Conservation (phyloP, 257 asterid species). For the Fraxinus americana region DNA sequence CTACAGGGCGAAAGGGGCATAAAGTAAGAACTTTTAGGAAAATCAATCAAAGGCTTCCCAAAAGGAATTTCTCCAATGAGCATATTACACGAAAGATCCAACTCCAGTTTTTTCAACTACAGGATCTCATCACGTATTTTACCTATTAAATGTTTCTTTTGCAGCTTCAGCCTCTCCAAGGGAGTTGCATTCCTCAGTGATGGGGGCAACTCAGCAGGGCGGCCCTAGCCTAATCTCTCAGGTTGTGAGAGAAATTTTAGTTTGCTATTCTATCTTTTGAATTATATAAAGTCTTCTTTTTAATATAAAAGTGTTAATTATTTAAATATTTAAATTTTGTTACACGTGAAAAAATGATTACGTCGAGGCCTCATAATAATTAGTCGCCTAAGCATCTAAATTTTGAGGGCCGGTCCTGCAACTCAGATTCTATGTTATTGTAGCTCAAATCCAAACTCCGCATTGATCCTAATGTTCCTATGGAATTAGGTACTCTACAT, state of each 20-base stretch:
- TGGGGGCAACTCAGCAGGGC: constrained; percentile 36
- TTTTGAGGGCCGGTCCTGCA: too few species aligned
- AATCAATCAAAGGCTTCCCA: constrained; percentile 52
- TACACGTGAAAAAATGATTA: too few species aligned
- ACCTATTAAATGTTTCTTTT: constrained; percentile 54
- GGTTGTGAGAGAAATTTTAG: too few species aligned
- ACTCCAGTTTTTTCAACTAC: constrained; percentile 45
- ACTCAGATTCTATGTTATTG: constrained; percentile 43
- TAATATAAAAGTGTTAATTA: too few species aligned
- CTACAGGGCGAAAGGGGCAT: constrained; percentile 54
- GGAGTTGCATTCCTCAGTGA: constrained; percentile 41
- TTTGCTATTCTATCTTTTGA: too few species aligned
- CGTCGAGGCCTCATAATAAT: too few species aligned
- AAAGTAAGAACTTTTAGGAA: constrained; percentile 46
- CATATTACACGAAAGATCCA: constrained; percentile 52
- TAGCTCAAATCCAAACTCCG: constrained; percentile 56
- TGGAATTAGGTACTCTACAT: constrained; percentile 45
- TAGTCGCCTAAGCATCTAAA: too few species aligned
- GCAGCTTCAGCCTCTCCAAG: constrained; percentile 56
- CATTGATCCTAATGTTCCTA: constrained; percentile 36
- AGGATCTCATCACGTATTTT: constrained; percentile 48
- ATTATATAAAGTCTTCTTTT: too few species aligned
- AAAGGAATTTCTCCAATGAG: constrained; percentile 58
- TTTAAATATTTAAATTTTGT: too few species aligned
- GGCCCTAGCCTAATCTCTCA: too few species aligned